Conservation (phyloP, 1,139 yeast genomes). For the Taphrina pruni region DNA sequence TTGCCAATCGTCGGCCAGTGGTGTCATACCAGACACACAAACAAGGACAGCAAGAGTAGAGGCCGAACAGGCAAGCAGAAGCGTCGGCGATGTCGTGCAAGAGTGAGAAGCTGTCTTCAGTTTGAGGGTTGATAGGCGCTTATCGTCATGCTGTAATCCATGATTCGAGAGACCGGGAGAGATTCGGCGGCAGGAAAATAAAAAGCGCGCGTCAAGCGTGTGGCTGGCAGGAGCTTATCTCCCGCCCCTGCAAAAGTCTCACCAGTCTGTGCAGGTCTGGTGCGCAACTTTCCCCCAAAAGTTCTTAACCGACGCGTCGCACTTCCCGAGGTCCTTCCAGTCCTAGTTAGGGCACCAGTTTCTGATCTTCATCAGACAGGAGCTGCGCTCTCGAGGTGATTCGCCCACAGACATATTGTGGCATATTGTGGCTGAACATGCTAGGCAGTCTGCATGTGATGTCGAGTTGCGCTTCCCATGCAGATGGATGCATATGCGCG, state of each 20-base stretch:
- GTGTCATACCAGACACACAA: conserved; percentile 6
- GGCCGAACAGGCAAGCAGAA: too few relatives aligned
- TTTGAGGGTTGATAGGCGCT: not conserved
- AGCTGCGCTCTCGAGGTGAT: not conserved
- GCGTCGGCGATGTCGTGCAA: not conserved
- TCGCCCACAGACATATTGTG: not conserved
- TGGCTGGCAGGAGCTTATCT: conserved; percentile 20
- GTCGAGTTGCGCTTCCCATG: too few relatives aligned
- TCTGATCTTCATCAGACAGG: not conserved
- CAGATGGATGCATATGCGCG: too few relatives aligned
- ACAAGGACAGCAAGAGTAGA: not conserved
- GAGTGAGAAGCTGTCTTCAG: not conserved
- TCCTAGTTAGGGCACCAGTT: too few relatives aligned
- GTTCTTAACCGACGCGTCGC: too few relatives aligned
- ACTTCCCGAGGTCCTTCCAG: too few relatives aligned
- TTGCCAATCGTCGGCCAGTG: conserved; percentile 4
- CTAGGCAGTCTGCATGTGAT: too few relatives aligned
- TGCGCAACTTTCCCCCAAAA: too few relatives aligned
- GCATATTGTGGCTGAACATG: not conserved
- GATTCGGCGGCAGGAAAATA: not conserved
- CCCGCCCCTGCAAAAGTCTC: not conserved
- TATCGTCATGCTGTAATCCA: conserved; percentile 16
- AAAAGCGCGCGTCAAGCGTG: conserved; percentile 4
- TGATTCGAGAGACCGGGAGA: not conserved
- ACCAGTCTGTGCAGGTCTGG: too few relatives aligned